Evolutionary conservation across 1,284 basidiomycete genomes (phyloP), one percentile per base, ranked within the genome.

Genomic region (Phellopilus nigrolimitatus): DNA sequence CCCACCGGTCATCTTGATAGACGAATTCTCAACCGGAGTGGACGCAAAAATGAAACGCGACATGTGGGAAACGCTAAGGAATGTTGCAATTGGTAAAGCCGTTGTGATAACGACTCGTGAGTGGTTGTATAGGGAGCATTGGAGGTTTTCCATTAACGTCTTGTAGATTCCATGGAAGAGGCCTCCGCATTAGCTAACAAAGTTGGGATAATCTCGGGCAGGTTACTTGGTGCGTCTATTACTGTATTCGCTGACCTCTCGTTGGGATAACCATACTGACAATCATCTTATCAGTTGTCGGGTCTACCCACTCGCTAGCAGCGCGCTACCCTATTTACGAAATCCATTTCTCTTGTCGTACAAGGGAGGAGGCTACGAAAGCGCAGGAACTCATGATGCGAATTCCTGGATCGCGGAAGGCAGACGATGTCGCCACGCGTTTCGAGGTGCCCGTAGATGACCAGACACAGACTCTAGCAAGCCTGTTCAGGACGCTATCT

Each of bases 21-120:
- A 92, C 60, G 88, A 91, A 63, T 89, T 89, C 62, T 88, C 84
- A 2, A 88, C 85, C 1, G 89, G 89, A 3, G 81, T 91, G 21
- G 89, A 91, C 63, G 83, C 88, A 2, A 88, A 82, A 66, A 88
- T 84, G 72, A 91, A 90, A 66, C 72, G 88, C 38, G 84, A 89
- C 21, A 87, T 91, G 75, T 91, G 88, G 88, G 71, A 71, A 13
- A 88, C 84, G 0, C 69, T 91, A 41, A 72, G 81, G 53, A 75
- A 75, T 33, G 80, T 86, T 3, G 71, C 81, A 1, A 70, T 75
- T 30, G 79, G 84, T 43, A 82, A 86, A 63, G 77, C 82, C 2
- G 75, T 86, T 21, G 71, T 85, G 25, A 79, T 86, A 48, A 85
- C 82, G 1, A 87, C 82, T 4, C 82, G 82, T 85, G 50, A 57